Conservation (phyloP, 148 eudicot genomes). For the Talinum fruticosum region DNA sequence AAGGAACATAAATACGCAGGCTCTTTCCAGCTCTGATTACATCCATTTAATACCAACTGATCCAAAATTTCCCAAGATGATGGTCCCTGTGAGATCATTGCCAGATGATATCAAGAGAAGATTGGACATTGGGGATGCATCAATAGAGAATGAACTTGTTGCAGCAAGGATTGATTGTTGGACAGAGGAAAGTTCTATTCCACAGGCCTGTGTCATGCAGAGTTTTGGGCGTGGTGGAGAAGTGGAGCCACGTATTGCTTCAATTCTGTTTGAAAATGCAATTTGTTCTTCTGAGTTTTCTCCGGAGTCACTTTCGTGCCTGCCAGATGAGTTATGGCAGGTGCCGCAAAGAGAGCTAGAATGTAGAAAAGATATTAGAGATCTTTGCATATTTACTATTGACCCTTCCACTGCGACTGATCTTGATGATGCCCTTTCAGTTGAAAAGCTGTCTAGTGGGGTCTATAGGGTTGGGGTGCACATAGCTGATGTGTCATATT, state of each 20-base stretch:
- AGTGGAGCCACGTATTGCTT: constrained; percentile 65
- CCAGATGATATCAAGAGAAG: constrained; percentile 61
- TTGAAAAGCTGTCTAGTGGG: constrained; percentile 55
- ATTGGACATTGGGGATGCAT: constrained; percentile 54
- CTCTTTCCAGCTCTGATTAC: constrained; percentile 37
- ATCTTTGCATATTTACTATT: constrained; percentile 73
- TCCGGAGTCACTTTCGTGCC: constrained; percentile 57
- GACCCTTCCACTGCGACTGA: constrained; percentile 90
- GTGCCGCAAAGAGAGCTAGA: constrained; percentile 50
- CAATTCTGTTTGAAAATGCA: constrained; percentile 70
- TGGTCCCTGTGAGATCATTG: constrained; percentile 51
- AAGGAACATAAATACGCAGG: constrained; percentile 33
- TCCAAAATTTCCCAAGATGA: constrained; percentile 76
- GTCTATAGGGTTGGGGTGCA: constrained; percentile 77
- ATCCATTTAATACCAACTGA: constrained; percentile 63
- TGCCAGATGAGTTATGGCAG: constrained; percentile 61
- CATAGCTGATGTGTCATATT: constrained; percentile 85
- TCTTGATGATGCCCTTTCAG: constrained; percentile 92
- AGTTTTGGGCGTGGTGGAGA: constrained; percentile 81
- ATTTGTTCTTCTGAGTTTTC: constrained; percentile 60
- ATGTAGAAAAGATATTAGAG: constrained; percentile 65
- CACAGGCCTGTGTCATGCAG: constrained; percentile 53
- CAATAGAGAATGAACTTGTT: constrained; percentile 69
- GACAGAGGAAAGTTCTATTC: constrained; percentile 56
- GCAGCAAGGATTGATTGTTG: constrained; percentile 67